Base-by-base conservation (phyloP, 257 asterid genomes). In the Oldenlandia corymbosa region DNA sequence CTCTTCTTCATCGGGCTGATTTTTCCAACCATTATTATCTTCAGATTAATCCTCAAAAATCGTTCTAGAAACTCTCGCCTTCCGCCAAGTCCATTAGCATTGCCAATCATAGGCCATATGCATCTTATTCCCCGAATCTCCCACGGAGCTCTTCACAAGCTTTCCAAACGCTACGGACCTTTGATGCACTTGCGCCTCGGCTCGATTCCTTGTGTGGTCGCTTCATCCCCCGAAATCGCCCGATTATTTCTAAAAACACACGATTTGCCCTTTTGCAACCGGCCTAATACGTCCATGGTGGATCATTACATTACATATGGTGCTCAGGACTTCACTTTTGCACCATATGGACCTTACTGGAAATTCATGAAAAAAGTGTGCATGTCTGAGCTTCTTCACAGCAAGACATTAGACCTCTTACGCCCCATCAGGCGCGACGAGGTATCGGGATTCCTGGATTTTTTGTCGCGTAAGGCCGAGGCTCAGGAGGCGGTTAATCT, bases 61-160 rank as follows among this genome's bases (percentile, higher is more conserved):
- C 66, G 65, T 21, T 46, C 68, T 9, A 48, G 63, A 23, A 14
- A 31, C 32, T 65, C 11, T 16, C 83, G 5, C 13, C 81, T 74
- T 46, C 96, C 95, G 14, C 95, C 90, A 2, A 83, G 85, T 60
- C 95, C 96, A 1, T 49, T 65, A 11, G 78, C 79, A 51, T 46
- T 84, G 13, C 96, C 95, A 0, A 69, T 88, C 69, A 84, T 88
- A 13, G 92, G 95, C 37, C 95, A 88, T 64, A 85, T 88, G 67
- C 94, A 88, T 62, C 96, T 85, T 64, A 75, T 85, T 0, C 78
- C 85, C 31, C 89, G 92, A 7, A 80, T 84, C 55, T 94, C 95
- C 49, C 96, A 88, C 78, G 95, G 86, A 69, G 83, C 90, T 65
- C 79, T 88, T 54, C 83, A 84, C 56, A 81, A 39, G 43, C 87